Conservation (phyloP, 352 stramenopile genomes). For the Globisporangium nunn region DNA sequence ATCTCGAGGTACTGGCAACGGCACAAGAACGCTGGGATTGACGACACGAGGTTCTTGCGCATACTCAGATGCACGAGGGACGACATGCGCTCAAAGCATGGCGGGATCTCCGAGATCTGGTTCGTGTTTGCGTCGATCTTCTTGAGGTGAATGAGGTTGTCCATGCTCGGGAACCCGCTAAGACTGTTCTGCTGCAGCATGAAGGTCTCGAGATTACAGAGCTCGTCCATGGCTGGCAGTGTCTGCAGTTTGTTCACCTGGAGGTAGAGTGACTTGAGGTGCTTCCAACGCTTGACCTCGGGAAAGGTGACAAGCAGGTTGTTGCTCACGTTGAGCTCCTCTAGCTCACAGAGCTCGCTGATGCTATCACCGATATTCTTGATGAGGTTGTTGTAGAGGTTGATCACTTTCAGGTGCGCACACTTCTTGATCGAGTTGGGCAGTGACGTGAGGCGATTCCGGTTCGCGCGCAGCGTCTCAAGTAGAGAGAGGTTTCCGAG, state of each 20-base stretch:
- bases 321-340: constrained; percentile 72
- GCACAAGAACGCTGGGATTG: constrained; percentile 38
- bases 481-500: constrained; percentile 49
- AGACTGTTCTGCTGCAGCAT: constrained; percentile 62
- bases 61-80: constrained; percentile 61
- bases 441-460: constrained; percentile 43
- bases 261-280: constrained; percentile 45
- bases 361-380: constrained; percentile 36
- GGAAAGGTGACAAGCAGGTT: constrained; percentile 40
- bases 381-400: constrained; percentile 78
- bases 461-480: constrained; percentile 41
- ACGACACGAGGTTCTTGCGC: constrained; percentile 45
- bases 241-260: constrained; percentile 46
- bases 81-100: constrained; percentile 43
- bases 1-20: constrained; percentile 52
- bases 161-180: constrained; percentile 48
- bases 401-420: constrained; percentile 42
- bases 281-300: constrained; percentile 36
- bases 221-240: constrained; percentile 34
- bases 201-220: constrained; percentile 57
- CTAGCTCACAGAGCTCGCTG: constrained; percentile 40
- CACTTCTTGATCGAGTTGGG: constrained; percentile 49
- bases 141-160: constrained; percentile 48
- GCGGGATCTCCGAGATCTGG: constrained; percentile 38
- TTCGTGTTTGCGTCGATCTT: constrained; percentile 81